Evolutionary conservation across 441 rosid genomes (phyloP), one percentile per base, ranked within the genome.

Genomic region (Biscutella laevigata): DNA sequence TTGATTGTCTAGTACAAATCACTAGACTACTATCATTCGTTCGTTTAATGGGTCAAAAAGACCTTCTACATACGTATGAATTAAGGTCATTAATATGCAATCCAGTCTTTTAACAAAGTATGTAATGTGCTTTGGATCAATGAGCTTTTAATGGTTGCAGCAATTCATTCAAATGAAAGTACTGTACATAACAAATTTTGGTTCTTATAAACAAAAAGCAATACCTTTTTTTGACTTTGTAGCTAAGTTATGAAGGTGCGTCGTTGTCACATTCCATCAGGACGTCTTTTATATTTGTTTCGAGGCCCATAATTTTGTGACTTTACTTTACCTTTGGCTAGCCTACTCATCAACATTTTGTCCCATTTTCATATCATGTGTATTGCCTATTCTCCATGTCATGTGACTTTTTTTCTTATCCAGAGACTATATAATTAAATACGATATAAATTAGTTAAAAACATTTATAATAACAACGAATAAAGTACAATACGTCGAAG

Each of bases 221-320:
- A 16, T 40, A 21, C 26, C 40, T 56, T 56, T 52, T 38, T 19
- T 22, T 64, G 48, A 63, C 69, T 64, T 64, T 64, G 69, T 19
- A 26, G 39, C 58, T 64, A 64, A 64, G 69, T 64, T 57, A 64
- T 41, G 52, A 40, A 29, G 51, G 58, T 55, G 57, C n/a, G n/a
- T 46, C n/a, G 57, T 56, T 56, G 69, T 64, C 69, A 64, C 69
- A 56, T 57, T 64, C 62, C 51, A 39, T 32, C 17, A 17, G 62
- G 25, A 57, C 27, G 47, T 50, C 47, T 64, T 64, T 64, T 64
- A 57, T 34, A 49, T 49, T 36, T n/a, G 22, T 49, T 49, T 49
- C 47, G 27, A 56, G 57, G 39, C 44, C 33, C 13, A 10, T 38
- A 26, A 13, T 9, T 28, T 5, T 46, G 4, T 26, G 26, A 53